Evolutionary conservation across 495 filamentous ascomycete species (phyloP), one percentile per base, ranked within the genome.

Genomic region (Podospora australis): DNA sequence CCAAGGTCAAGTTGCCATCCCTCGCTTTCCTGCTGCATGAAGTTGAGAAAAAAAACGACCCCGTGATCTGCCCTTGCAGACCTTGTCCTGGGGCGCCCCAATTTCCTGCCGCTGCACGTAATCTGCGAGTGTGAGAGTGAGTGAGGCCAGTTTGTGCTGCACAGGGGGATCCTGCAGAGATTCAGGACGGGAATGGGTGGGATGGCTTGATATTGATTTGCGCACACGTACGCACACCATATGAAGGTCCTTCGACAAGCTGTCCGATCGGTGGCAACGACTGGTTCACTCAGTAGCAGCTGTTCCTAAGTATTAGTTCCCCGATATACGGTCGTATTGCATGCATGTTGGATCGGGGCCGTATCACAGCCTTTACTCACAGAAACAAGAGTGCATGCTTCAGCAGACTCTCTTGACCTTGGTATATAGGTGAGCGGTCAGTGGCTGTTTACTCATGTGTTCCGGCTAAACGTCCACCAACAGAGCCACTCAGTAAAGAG

Each of bases 91-190:
- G 32, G 16, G 28, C 17, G 49, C 40, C 48, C 32, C 49, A 61
- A 57, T 61, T 36, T 58, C 55, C 24, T 35, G 52, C 58, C 58
- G 58, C 58, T 55, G 58, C 55, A 53, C 10, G 43, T 40, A 57
- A 57, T 61, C 19, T 58, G 52, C 10, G 19, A 14, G 32, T 26
- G 28, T 4, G 32, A 24, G 35, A 26, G 22, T 46, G 20, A 42
- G 24, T 13, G 25, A 46, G 11, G 32, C 14, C 28, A 28, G 28
- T 16, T 49, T 46, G 24, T 40, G 26, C 47, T 50, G 46, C 39
- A 52, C 38, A 54, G 39, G 46, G 51, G 42, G 41, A 32, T 48
- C 46, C 42, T 43, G 39, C 54, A 44, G 48, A 36, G 23, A 25
- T 39, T 41, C 46, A 32, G 20, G 11, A 28, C 9, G 6, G 29